phyloP scores from a whole-genome alignment of 1,284 basidiomycete genomes.

The Ceratorhiza oryzae-sativae region DNA sequence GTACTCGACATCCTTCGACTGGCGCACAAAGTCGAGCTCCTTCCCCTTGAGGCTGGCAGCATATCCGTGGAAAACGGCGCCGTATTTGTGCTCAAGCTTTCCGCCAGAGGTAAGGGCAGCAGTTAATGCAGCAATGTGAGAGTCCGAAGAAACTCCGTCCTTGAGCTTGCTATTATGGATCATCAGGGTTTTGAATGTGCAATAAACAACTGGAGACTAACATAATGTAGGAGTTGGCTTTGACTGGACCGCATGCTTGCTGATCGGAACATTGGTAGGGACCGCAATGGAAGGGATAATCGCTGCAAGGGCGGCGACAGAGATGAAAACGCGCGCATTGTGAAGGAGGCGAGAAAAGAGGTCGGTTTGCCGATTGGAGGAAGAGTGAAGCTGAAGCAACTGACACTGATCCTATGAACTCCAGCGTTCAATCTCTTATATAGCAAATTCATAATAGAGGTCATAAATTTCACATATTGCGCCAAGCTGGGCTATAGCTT shows the following conservation, averaged over 20 bases:
- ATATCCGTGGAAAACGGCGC: slow-evolving; percentile 19
- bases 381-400: background rate
- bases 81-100: slow-evolving; percentile 27
- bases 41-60: slow-evolving; percentile 14
- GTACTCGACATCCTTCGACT: slow-evolving; percentile 31
- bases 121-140: background rate
- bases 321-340: background rate
- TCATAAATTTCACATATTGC: background rate
- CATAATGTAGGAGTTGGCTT: slow-evolving; percentile 31
- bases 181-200: background rate
- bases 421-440: background rate
- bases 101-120: background rate
- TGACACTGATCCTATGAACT: background rate
- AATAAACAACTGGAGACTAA: background rate
- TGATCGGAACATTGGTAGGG: slow-evolving; percentile 25
- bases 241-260: slow-evolving; percentile 23
- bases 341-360: background rate
- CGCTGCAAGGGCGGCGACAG: slow-evolving; percentile 28
- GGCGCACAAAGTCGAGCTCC: slow-evolving; percentile 26
- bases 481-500: background rate
- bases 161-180: slow-evolving; percentile 16
- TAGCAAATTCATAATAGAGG: background rate
- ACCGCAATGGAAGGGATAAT: slow-evolving; percentile 31
- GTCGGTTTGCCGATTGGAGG: background rate
- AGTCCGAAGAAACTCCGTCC: slow-evolving; percentile 8